phyloP scores from a whole-genome alignment of 2,329 filamentous ascomycete genomes.

The Epichloe bromicola region DNA sequence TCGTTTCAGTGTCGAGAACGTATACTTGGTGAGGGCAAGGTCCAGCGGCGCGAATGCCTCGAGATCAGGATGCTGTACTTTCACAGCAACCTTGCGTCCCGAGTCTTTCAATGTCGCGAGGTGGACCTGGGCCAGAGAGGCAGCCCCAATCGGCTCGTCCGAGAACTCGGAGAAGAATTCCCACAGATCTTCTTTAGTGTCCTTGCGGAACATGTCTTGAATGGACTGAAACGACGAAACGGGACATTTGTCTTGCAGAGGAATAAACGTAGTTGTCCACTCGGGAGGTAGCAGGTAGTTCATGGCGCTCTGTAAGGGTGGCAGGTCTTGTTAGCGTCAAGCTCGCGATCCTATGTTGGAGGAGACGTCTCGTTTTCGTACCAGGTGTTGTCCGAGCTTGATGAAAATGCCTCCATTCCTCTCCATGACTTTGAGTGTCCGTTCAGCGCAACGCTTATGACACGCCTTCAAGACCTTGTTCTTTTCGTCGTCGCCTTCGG shows the following conservation, averaged over 20 bases:
- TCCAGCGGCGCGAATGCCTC: constrained; percentile 87
- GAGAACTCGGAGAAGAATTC: constrained; percentile 84
- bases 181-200: constrained; percentile 66
- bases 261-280: constrained; percentile 93
- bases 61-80: constrained; percentile 84
- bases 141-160: constrained; percentile 70
- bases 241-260: constrained; percentile 89
- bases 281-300: constrained; percentile 84
- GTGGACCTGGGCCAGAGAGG: constrained; percentile 90
- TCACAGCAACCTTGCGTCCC: constrained; percentile 83
- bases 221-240: constrained; percentile 83
- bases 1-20: constrained; percentile 76
- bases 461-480: constrained; percentile 63
- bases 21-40: constrained; percentile 72
- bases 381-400: constrained; percentile 88
- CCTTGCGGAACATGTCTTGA: constrained; percentile 69
- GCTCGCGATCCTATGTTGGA: not conserved
- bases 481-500: constrained; percentile 50
- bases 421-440: constrained; percentile 77
- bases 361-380: constrained; percentile 19
- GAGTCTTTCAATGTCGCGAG: constrained; percentile 70
- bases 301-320: constrained; percentile 58
- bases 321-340: not conserved
- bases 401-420: constrained; percentile 98
- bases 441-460: constrained; percentile 82